Conservation (phyloP, 352 stramenopile species). For the Nothophytophthora sp. region DNA sequence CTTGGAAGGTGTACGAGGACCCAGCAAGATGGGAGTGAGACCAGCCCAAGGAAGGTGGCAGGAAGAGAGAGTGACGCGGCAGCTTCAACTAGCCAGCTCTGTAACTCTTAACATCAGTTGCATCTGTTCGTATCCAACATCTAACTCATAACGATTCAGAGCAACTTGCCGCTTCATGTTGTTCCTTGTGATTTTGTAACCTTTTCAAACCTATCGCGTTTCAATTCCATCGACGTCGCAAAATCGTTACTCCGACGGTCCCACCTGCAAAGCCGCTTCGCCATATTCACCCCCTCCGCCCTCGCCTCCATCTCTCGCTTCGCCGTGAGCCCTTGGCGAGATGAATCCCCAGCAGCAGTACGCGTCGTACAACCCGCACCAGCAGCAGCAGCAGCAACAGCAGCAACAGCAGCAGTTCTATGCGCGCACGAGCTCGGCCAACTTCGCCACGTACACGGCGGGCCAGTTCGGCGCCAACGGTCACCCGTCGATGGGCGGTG, state of each 20-base stretch:
- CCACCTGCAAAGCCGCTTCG: too few species aligned
- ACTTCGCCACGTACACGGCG: slow-evolving; percentile 29
- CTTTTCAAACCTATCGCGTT: too few species aligned
- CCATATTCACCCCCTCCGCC: slow-evolving; percentile 13
- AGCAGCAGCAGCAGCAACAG: slow-evolving; percentile 55
- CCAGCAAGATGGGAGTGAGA: background rate
- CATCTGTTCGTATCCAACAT: too few species aligned
- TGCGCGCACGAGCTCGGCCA: slow-evolving; percentile 31
- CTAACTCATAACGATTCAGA: too few species aligned
- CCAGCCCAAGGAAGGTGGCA: too few species aligned
- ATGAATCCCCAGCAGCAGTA: slow-evolving; percentile 67
- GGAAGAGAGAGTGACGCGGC: too few species aligned
- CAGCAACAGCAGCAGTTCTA: slow-evolving; percentile 57
- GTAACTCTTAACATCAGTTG: too few species aligned
- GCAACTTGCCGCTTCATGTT: too few species aligned
- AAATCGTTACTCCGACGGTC: too few species aligned
- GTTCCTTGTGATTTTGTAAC: too few species aligned
- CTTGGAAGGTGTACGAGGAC: background rate
- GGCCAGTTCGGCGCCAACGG: slow-evolving; percentile 27
- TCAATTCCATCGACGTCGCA: background rate
- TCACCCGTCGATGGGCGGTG: background rate
- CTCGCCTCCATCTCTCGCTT: slow-evolving; percentile 8
- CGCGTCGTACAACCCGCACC: slow-evolving; percentile 50
- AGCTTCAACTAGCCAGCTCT: too few species aligned
- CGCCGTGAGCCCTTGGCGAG: background rate